These are phyloP conservation scores for Hypoxylon sp. DNA, from an alignment of 2,329 filamentous ascomycete genomes.

Conservation along the genomic window DNA sequence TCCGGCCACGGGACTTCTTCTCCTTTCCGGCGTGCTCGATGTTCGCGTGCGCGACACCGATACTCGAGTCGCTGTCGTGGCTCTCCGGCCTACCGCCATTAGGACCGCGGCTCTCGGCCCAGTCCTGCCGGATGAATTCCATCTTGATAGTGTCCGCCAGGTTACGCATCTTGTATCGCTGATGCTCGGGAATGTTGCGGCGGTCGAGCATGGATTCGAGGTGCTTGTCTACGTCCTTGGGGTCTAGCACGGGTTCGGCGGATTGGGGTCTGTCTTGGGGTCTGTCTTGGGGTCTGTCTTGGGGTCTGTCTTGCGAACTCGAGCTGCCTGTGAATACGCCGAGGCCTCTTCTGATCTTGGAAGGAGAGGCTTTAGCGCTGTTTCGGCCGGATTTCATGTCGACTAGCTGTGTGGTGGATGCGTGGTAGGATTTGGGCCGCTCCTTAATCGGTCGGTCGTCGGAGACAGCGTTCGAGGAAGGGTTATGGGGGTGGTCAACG, in stretches of 20 bases:
- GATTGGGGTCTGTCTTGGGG: conserved; percentile 51
- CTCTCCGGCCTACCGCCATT: conserved; percentile 55
- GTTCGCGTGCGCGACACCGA: conserved; percentile 43
- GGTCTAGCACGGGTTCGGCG: conserved; percentile 52
- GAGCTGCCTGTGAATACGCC: conserved; percentile 51
- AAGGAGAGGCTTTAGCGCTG: conserved; percentile 41
- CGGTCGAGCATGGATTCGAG: conserved; percentile 76
- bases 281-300: too few relatives aligned
- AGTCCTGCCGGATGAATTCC: conserved; percentile 92
- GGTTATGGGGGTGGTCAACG: conserved; percentile 11
- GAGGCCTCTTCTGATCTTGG: conserved; percentile 53
- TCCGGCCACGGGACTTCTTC: conserved; percentile 72
- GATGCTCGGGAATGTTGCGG: conserved; percentile 91
- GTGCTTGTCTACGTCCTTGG: conserved; percentile 63
- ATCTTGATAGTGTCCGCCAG: conserved; percentile 90
- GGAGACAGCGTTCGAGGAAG: conserved; percentile 30
- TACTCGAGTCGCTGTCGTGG: conserved; percentile 53
- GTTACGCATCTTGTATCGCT: conserved; percentile 93
- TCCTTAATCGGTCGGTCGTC: conserved; percentile 48
- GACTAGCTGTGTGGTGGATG: conserved; percentile 39
- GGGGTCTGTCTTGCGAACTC: conserved; percentile 51
- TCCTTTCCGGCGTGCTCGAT: conserved; percentile 55
- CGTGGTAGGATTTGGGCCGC: conserved; percentile 62
- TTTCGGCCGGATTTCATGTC: conserved; percentile 32
- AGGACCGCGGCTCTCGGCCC: conserved; percentile 69